phyloP scores from a whole-genome alignment of 225 moss, liverwort and hornwort species.

The Neckera pumila region DNA sequence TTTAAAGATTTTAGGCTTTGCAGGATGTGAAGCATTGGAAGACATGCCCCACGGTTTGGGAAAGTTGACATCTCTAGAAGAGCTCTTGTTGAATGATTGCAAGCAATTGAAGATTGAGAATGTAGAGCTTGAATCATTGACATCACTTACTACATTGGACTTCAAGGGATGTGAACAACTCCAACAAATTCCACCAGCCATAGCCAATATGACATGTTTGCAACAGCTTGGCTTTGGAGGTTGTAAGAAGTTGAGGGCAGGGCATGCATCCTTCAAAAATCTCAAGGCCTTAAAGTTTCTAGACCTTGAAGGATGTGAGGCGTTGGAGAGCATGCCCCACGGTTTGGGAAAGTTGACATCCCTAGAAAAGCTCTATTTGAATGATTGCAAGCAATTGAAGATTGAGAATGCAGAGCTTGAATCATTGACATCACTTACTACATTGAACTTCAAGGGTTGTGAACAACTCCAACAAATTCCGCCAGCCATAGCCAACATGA shows the following conservation, averaged over 20 bases:
- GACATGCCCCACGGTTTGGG: too few relatives aligned
- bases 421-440: background rate
- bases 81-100: too few relatives aligned
- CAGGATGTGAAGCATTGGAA: too few relatives aligned
- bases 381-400: background rate
- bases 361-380: background rate
- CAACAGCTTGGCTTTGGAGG: background rate
- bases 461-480: background rate
- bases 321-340: fast-evolving
- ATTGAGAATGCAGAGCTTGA: background rate
- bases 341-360: background rate
- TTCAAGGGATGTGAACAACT: too few relatives aligned
- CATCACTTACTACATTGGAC: too few relatives aligned
- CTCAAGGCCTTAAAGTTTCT: background rate
- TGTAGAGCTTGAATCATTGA: too few relatives aligned
- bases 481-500: background rate
- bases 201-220: too few relatives aligned
- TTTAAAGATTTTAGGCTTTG: too few relatives aligned
- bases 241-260: background rate
- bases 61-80: too few relatives aligned
- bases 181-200: fast-evolving
- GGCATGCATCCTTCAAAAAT: background rate
- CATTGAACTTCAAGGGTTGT: background rate
- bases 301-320: background rate
- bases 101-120: too few relatives aligned